phyloP scores from a whole-genome alignment of 2,329 filamentous ascomycete genomes.

The Teratosphaeriaceae sp. region DNA sequence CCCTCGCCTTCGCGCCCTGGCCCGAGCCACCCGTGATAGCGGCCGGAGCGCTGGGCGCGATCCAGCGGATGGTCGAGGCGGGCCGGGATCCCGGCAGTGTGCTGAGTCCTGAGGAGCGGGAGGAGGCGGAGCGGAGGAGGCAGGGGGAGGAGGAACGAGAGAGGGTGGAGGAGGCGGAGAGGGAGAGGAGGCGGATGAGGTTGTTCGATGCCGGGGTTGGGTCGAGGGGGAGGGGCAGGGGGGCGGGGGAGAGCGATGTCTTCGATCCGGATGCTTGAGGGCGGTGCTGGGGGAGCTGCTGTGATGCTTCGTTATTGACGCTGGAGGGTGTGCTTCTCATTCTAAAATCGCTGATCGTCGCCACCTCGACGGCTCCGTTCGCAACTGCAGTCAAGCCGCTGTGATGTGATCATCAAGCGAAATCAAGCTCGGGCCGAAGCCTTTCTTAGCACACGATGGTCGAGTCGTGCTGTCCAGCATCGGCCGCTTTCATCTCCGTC shows the following conservation, averaged over 20 bases:
- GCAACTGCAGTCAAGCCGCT: too few relatives aligned
- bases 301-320: too few relatives aligned
- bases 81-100: conserved; percentile 53
- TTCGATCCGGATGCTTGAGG: conserved; percentile 30
- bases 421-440: too few relatives aligned
- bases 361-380: too few relatives aligned
- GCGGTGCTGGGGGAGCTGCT: too few relatives aligned
- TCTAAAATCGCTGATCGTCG: too few relatives aligned
- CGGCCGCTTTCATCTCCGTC: too few relatives aligned
- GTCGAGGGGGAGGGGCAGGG: conserved; percentile 7
- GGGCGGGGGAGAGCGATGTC: conserved; percentile 18
- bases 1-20: conserved; percentile 64
- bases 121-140: conserved; percentile 28
- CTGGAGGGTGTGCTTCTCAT: too few relatives aligned
- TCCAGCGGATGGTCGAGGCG: conserved; percentile 54
- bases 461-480: too few relatives aligned
- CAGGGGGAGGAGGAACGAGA: conserved; percentile 35
- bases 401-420: too few relatives aligned
- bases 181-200: conserved; percentile 14
- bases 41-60: conserved; percentile 56
- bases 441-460: too few relatives aligned
- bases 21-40: conserved; percentile 64
- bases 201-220: conserved; percentile 12
- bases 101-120: conserved; percentile 38
- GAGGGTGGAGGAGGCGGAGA: conserved; percentile 26